Percentiles rank a stretch among this genome's conserved stretches.
phyloP scores from a whole-genome alignment of 768 basidiomycete species.

The Mycena galopus region DNA sequence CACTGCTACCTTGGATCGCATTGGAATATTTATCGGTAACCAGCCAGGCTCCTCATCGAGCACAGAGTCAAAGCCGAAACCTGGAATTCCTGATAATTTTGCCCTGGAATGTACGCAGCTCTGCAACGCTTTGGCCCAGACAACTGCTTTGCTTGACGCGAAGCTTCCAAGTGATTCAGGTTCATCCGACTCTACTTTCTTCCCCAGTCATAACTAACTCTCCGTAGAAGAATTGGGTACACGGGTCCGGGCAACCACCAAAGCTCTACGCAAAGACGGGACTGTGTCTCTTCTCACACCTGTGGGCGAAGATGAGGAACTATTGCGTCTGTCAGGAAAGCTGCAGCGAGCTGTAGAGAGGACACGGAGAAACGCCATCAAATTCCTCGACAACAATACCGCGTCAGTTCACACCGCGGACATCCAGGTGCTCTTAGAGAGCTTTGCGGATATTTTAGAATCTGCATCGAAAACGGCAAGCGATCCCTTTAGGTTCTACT shows the following conservation, averaged over 20 bases:
- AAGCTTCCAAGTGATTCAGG: constrained; percentile 36
- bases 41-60: constrained; percentile 18
- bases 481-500: neutral
- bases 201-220: constrained; percentile 21
- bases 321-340: constrained; percentile 60
- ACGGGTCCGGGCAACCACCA: constrained; percentile 39
- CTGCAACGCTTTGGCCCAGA: constrained; percentile 59
- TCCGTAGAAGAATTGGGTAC: constrained; percentile 25
- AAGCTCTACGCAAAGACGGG: constrained; percentile 35
- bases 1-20: constrained; percentile 59
- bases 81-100: constrained; percentile 26
- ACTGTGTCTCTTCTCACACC: constrained; percentile 35
- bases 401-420: neutral
- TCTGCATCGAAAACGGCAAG: constrained; percentile 47
- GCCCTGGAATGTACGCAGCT: constrained; percentile 55
- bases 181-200: constrained; percentile 26
- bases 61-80: neutral
- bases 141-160: constrained; percentile 55
- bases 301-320: constrained; percentile 46
- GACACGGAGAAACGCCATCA: constrained; percentile 63
- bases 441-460: constrained; percentile 50
- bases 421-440: constrained; percentile 50
- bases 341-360: constrained; percentile 73
- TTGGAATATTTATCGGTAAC: constrained; percentile 54
- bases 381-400: constrained; percentile 55